Conservation (phyloP, 2,329 filamentous ascomycete species). For the Scorias spongiosa region DNA sequence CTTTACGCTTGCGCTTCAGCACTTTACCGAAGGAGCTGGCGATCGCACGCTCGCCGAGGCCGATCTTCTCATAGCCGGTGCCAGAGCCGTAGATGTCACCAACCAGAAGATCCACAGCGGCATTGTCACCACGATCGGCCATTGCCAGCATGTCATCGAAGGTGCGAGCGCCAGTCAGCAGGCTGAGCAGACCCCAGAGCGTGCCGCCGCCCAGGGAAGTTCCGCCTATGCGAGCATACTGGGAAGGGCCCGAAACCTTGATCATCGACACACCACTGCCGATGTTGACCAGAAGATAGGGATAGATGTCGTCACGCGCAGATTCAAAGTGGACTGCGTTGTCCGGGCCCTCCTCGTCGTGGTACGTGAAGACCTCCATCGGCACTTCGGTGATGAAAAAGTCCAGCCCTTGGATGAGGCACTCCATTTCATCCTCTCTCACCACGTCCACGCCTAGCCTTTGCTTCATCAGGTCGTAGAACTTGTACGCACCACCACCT, state of each 20-base stretch:
- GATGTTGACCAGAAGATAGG: constrained; percentile 95
- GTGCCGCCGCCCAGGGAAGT: constrained; percentile 94
- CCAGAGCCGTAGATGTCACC: constrained; percentile 98
- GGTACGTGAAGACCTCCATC: constrained; percentile 92
- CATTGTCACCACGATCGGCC: constrained; percentile 82
- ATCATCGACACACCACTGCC: constrained; percentile 94
- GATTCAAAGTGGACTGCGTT: constrained; percentile 66
- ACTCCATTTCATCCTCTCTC: constrained; percentile 97
- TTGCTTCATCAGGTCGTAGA: constrained; percentile 78
- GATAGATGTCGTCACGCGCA: constrained; percentile 70
- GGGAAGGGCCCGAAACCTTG: constrained; percentile 79
- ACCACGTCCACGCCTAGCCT: constrained; percentile 75
- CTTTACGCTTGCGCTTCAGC: constrained; percentile 77
- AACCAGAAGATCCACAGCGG: constrained; percentile 87
- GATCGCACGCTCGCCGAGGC: constrained; percentile 87
- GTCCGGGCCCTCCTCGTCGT: constrained; percentile 48
- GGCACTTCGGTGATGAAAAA: constrained; percentile 99
- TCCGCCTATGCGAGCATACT: constrained; percentile 82
- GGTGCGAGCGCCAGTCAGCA: constrained; percentile 83
- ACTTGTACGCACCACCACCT: constrained; percentile 90
- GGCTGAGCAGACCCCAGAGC: constrained; percentile 82
- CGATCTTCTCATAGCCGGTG: constrained; percentile 88
- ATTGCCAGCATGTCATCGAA: constrained; percentile 96
- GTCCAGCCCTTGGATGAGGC: constrained; percentile 80
- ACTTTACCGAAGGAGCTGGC: constrained; percentile 95